These are phyloP conservation scores for Incumbomyces delicatus DNA, from an alignment of 2,329 filamentous ascomycete species.

Conservation along the genomic window DNA sequence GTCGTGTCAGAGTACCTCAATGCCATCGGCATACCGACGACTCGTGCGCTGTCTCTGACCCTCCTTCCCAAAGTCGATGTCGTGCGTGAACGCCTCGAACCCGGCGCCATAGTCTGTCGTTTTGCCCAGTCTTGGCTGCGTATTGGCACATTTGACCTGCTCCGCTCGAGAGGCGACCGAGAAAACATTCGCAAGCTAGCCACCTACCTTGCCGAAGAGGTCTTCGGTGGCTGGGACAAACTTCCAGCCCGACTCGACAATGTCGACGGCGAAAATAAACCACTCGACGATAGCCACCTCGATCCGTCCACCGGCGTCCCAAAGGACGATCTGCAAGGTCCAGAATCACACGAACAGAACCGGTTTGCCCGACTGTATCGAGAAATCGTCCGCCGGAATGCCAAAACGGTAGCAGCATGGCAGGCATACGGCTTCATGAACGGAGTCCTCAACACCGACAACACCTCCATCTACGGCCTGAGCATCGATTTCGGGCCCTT, in stretches of 20 bases:
- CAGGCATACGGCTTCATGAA: slow-evolving; percentile 99
- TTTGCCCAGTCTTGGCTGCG: slow-evolving; percentile 89
- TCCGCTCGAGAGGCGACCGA: slow-evolving; percentile 70
- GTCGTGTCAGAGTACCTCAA: slow-evolving; percentile 80
- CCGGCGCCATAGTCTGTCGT: slow-evolving; percentile 78
- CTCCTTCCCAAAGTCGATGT: slow-evolving; percentile 65
- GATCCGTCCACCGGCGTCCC: slow-evolving; percentile 45
- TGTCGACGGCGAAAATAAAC: slow-evolving; percentile 31
- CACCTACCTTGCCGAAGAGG: slow-evolving; percentile 76
- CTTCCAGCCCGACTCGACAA: slow-evolving; percentile 51
- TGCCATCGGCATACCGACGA: slow-evolving; percentile 75
- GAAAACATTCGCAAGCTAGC: slow-evolving; percentile 62
- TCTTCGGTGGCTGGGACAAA: slow-evolving; percentile 79
- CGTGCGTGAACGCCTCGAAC: slow-evolving; percentile 68
- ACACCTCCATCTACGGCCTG: slow-evolving; percentile 81
- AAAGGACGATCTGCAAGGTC: slow-evolving; percentile 55
- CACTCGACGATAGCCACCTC: slow-evolving; percentile 18
- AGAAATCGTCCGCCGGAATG: slow-evolving; percentile 77
- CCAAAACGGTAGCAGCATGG: slow-evolving; percentile 81
- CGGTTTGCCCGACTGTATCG: slow-evolving; percentile 79
- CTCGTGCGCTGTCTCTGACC: slow-evolving; percentile 72
- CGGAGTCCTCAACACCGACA: slow-evolving; percentile 94
- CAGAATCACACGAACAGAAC: slow-evolving; percentile 63
- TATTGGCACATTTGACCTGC: slow-evolving; percentile 92
- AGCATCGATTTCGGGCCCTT: slow-evolving; percentile 95